Evolutionary conservation across 2,329 filamentous ascomycete species (phyloP).

Genomic region (Penicillium griseofulvum): DNA sequence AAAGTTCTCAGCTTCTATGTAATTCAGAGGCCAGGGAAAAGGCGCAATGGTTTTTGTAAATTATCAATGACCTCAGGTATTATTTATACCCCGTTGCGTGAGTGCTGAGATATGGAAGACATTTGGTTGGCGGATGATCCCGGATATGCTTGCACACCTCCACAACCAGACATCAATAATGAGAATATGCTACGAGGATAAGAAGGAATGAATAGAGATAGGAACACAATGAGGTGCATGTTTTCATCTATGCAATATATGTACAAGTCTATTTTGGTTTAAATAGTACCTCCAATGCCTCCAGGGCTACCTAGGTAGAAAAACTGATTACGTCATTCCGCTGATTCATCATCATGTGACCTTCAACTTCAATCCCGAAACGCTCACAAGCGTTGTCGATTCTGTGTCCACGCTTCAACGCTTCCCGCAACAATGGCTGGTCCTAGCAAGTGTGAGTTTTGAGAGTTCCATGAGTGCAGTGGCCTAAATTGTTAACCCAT

Average conservation of each 20-base stretch:
- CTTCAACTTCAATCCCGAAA: conserved; percentile 14
- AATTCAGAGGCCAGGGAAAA: conserved; percentile 15
- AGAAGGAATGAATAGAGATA: not conserved
- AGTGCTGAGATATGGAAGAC: not conserved
- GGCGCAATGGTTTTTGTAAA: not conserved
- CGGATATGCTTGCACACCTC: not conserved
- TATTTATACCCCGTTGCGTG: not conserved
- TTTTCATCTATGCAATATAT: not conserved
- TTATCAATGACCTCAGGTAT: not conserved
- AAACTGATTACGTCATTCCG: conserved; percentile 6
- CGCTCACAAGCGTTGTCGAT: conserved; percentile 4
- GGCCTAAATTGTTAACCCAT: conserved; percentile 52
- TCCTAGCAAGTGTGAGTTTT: conserved; percentile 47
- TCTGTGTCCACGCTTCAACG: conserved; percentile 18
- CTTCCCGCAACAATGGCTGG: conserved; percentile 49
- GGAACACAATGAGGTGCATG: no score
- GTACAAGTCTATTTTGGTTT: not conserved
- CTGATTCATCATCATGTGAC: conserved; percentile 12
- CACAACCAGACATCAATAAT: not conserved
- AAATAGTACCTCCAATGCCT: no score
- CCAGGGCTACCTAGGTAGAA: no score
- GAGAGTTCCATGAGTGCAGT: not conserved
- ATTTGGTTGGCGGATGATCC: conserved; percentile 5
- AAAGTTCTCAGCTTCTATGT: conserved; percentile 32
- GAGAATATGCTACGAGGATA: not conserved